Evolutionary conservation across 1,139 yeast species (phyloP), one percentile per base, ranked within the genome.

Genomic region (Kurtzmaniella quercitrusa): DNA sequence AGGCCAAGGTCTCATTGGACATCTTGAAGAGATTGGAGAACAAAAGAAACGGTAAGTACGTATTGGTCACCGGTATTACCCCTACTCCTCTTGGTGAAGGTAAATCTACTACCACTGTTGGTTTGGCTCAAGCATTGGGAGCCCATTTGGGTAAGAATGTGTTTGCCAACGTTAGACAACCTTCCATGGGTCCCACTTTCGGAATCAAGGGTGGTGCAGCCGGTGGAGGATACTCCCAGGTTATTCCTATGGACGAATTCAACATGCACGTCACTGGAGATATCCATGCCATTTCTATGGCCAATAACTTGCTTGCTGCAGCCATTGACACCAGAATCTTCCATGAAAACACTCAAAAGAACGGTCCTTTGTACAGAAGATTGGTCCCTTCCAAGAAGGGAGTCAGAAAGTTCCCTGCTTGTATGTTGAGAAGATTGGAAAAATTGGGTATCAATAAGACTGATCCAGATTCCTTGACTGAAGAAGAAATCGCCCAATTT

Each of bases 121-220:
- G 98, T 52, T 76, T 93, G 49, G 96, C 95, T 14, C 98, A 93
- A 69, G 96, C 98, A 16, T 74, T 93, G 50, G 96, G 96, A 53
- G 97, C 97, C 38, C 96, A 89, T 58, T 75, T 91, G 58, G 80
- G 85, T 51, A 85, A 87, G 66, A 81, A 85, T 48, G 91, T 91
- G 17, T 85, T 93, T 62, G 98, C 98, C 50, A 91, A 89, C 62
- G 96, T 93, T 47, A 85, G 98, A 70, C 98, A 93, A 67, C 98
- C 98, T 38, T 86, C 95, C 15, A 91, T 93, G 97, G 98, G 98
- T 43, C 98, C 98, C 48, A 93, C 98, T 17, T 93, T 93, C 59
- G 98, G 98, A 68, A 90, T 93, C 62, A 93, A 91, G 70, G 98
- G 98, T 64, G 98, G 98, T 68, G 98, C 98, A 51, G 98, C 98